Base-by-base conservation (phyloP, 2,329 filamentous ascomycete genomes). In the Talaromyces sp. region DNA sequence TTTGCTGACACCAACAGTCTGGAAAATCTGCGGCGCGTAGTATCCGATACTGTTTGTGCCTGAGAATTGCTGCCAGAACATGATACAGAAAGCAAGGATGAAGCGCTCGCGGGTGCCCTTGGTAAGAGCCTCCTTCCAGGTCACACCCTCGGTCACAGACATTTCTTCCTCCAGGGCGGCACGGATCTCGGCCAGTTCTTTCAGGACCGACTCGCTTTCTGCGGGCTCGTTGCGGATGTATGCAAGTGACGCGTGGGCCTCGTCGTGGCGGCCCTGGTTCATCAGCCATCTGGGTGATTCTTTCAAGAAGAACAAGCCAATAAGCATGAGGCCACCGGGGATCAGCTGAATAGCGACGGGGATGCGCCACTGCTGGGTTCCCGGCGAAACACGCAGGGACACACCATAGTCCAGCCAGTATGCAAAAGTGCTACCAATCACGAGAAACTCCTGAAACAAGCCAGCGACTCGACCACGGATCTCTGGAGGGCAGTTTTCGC, bases 371-470 rank as follows among this genome's bases (percentile, higher is more conserved):
- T 84, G 82, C n/a, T 73, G 75, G 2, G 79, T 76, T 42, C 75
- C 74, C 4, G 75, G 70, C 11, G 69, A 73, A 58, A 83, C 77
- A 55, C 78, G 75, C 28, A 77, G 70, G 22, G 75, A 70, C 53
- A 82, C 80, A 39, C 81, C 81, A 64, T 82, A 84, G 68, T 83
- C 81, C 59, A 83, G 76, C 71, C 82, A 83, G 72, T 82, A 83
- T 39, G 78, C 77, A 19, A 82, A 69, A 57, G 79, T 82, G 25
- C 81, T 82, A 57, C 73, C 72, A 25, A 75, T 73, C 17, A 75
- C 73, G 17, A 75, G 65, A 60, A 76, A 75, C 57, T 73, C 72
- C 63, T 75, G 72, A 65, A 76, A 75, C 4, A 75, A 62, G 42
- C 74, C 73, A 0, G 73, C 71, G 39, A 75, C 69, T 15, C 73